Evolutionary conservation across 164 flowering plant genomes (phyloP), one percentile per base, ranked within the genome.

Genomic region (Saururus chinensis): DNA sequence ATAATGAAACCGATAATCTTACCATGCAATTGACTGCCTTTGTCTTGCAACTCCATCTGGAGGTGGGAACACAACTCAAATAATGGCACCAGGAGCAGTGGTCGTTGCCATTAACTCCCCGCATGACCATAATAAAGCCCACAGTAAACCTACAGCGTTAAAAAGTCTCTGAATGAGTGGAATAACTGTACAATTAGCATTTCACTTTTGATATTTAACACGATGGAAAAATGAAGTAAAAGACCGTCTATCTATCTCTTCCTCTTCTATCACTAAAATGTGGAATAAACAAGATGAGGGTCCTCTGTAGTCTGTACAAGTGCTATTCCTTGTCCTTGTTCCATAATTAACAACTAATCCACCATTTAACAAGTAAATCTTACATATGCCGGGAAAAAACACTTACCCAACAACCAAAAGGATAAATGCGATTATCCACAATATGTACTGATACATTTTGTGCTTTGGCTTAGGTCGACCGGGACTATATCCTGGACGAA

Each of bases 11-110:
- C 22, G 35, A 12, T 55, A 26, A 55, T 10, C 26, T 57, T 57
- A 57, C 60, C 85, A 61, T 1, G 72, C 98, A 89, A 59, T 60
- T 78, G 19, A 77, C 71, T 51, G 87, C 75, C 60, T 79, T 64
- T 9, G 81, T 51, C 17, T 81, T 81, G 85, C 98, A 89, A 77
- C 82, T 84, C 95, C 97, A 86, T 58, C 41, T 73, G 6, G 90
- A 78, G 70, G 90, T 84, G 53, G 97, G 96, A 35, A 85, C 74
- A 57, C 98, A 88, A 60, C 86, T 82, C 76, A 93, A 68, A 69
- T 90, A 85, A 68, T 88, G 97, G 75, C 97, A 93, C 98, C 98
- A 90, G n/a, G 96, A 84, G 62, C 98, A 93, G 66, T 83, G 92
- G 7, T 86, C 83, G 67, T 89, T 93, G 48, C 75, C 88, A 71